These are phyloP conservation scores for Wickerhamiella bombiphila DNA, from an alignment of 805 yeast species.

Conservation along the genomic window DNA sequence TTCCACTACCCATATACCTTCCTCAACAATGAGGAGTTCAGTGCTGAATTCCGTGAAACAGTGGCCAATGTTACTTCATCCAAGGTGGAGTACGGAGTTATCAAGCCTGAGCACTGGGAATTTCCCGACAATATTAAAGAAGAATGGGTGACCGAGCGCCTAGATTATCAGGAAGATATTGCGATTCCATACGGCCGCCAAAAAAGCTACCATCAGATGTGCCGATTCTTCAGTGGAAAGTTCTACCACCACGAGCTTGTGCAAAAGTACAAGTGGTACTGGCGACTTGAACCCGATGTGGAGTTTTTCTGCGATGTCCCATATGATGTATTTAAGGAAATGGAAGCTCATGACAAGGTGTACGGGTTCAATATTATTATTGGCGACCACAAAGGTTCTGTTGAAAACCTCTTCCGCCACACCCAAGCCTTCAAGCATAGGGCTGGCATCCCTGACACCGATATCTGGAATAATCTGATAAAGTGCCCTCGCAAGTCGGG, in stretches of 20 bases:
- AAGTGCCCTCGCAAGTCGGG: constrained; percentile 20
- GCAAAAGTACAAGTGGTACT: constrained; percentile 67
- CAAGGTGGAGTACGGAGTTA: constrained; percentile 54
- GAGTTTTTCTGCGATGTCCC: constrained; percentile 81
- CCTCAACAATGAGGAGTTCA: constrained; percentile 65
- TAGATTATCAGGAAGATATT: constrained; percentile 68
- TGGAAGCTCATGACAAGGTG: constrained; percentile 52
- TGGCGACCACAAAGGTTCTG: constrained; percentile 64
- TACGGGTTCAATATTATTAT: constrained; percentile 76
- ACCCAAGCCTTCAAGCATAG: constrained; percentile 43
- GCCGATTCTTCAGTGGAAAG: constrained; percentile 76
- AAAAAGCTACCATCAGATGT: constrained; percentile 85
- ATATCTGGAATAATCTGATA: constrained; percentile 12
- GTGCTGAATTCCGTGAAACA: constrained; percentile 41
- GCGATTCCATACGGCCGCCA: constrained; percentile 71
- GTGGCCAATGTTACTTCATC: constrained; percentile 43
- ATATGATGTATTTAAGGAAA: constrained; percentile 77
- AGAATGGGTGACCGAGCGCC: constrained; percentile 37
- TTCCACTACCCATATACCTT: constrained; percentile 86
- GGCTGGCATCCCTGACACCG: constrained; percentile 28
- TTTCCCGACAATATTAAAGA: constrained; percentile 38
- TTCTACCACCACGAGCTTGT: constrained; percentile 72
- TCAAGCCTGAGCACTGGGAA: constrained; percentile 52
- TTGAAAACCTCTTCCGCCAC: constrained; percentile 64
- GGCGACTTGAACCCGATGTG: constrained; percentile 93